A percentile compares a stretch with the other conserved stretches of the same genome.
Evolutionary conservation across 768 basidiomycete genomes (phyloP).

Genomic region (Suillus paluster): DNA sequence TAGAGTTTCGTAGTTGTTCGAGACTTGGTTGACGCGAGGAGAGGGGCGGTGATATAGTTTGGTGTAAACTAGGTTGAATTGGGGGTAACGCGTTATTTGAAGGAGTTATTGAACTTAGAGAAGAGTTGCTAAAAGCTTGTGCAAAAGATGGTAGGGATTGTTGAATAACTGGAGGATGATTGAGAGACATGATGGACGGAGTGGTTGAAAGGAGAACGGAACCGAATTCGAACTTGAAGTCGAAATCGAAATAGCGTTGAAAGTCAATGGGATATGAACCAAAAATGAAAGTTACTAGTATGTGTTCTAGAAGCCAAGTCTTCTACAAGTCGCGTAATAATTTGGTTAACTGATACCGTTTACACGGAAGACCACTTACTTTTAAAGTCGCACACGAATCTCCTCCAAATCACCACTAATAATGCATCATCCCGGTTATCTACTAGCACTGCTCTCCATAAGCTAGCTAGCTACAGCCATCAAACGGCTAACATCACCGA

Average conservation of each 20-base stretch:
- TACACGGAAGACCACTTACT: too few species aligned
- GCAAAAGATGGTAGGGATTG: conserved; percentile 82
- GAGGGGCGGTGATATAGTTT: conserved; percentile 37
- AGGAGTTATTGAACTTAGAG: conserved; percentile 52
- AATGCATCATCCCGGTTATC: too few species aligned
- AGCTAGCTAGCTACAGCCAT: too few species aligned
- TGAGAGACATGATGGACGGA: conserved; percentile 44
- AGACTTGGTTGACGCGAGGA: conserved; percentile 36
- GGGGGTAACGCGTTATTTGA: conserved; percentile 67
- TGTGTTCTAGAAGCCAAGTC: background rate
- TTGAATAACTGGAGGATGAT: conserved; percentile 47
- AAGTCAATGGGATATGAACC: conserved; percentile 9
- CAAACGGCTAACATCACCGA: too few species aligned
- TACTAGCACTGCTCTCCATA: too few species aligned
- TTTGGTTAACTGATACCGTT: too few species aligned
- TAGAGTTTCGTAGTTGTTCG: conserved; percentile 28
- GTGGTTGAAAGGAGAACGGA: conserved; percentile 1
- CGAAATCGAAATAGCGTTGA: conserved; percentile 8
- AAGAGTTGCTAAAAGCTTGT: conserved; percentile 68
- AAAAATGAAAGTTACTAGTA: background rate
- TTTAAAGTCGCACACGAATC: too few species aligned
- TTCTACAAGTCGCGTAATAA: background rate
- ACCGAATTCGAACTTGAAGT: conserved; percentile 10
- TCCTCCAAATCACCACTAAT: too few species aligned
- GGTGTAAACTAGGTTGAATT: conserved; percentile 55